Evolutionary conservation across 2,329 filamentous ascomycete genomes (phyloP).

Genomic region (Talaromyces marneffei): DNA sequence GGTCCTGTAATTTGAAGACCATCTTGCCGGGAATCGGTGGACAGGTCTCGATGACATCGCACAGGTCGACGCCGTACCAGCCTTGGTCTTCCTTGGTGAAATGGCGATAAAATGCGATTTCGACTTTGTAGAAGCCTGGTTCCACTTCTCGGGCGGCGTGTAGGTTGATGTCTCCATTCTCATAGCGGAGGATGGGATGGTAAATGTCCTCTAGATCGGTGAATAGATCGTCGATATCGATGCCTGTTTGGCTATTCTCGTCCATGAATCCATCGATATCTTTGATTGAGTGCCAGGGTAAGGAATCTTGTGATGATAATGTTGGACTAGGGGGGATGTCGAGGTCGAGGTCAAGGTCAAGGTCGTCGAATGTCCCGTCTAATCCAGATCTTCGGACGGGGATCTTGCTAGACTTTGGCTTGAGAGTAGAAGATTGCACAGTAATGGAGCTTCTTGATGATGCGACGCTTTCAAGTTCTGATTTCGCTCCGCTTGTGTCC

Average conservation of each 20-base stretch:
- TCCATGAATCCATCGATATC: background rate
- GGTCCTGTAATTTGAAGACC: background rate
- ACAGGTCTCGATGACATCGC: background rate
- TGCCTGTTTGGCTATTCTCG: background rate
- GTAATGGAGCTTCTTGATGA: background rate
- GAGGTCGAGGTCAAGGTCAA: background rate
- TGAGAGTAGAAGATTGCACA: background rate
- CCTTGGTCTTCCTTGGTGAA: background rate
- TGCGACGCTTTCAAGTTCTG: background rate
- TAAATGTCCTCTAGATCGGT: background rate
- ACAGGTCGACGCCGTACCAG: constrained; percentile 8
- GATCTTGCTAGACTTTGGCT: background rate
- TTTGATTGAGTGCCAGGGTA: constrained; percentile 18
- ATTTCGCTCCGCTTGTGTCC: background rate
- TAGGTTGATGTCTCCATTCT: constrained; percentile 5
- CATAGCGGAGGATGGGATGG: background rate
- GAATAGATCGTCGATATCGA: background rate
- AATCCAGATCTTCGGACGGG: background rate
- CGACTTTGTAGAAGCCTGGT: constrained; percentile 2
- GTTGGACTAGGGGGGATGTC: constrained; percentile 18
- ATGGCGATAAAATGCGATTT: background rate
- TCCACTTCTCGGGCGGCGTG: background rate
- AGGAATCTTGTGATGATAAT: constrained; percentile 18
- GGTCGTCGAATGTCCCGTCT: background rate
- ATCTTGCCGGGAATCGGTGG: background rate